These are phyloP conservation scores for Wickerhamomyces pijperi DNA, from an alignment of 805 yeast genomes.

Conservation along the genomic window DNA sequence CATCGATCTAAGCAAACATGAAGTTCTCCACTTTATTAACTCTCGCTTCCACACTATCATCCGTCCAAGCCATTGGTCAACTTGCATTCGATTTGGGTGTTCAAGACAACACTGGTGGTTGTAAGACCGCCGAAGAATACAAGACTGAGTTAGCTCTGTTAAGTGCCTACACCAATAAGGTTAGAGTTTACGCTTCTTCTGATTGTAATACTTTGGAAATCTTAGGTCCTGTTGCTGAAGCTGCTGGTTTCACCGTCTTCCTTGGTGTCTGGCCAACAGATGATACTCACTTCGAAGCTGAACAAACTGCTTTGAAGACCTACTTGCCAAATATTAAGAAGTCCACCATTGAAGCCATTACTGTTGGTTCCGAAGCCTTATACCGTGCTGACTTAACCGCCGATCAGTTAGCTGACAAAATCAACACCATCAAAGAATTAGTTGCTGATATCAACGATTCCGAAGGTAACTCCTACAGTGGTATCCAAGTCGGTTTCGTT, in stretches of 20 bases:
- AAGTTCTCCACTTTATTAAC: slow-evolving; percentile 14
- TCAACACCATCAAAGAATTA: slow-evolving; percentile 48
- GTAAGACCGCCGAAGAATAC: slow-evolving; percentile 68
- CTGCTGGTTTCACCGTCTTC: slow-evolving; percentile 63
- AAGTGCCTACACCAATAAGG: slow-evolving; percentile 45
- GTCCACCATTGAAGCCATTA: slow-evolving; percentile 59
- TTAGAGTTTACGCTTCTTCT: slow-evolving; percentile 87
- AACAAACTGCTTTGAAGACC: slow-evolving; percentile 55
- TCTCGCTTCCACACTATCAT: slow-evolving; percentile 35
- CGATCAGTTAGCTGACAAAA: slow-evolving; percentile 54
- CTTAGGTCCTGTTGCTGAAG: slow-evolving; percentile 80
- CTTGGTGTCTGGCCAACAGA: slow-evolving; percentile 94
- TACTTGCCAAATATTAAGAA: slow-evolving; percentile 68
- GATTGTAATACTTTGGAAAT: slow-evolving; percentile 83
- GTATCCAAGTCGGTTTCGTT: slow-evolving; percentile 79
- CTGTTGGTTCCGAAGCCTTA: slow-evolving; percentile 93
- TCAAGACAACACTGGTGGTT: slow-evolving; percentile 57
- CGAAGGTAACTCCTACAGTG: slow-evolving; percentile 66
- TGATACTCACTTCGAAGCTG: slow-evolving; percentile 62
- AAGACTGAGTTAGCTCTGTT: slow-evolving; percentile 53
- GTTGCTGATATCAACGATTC: slow-evolving; percentile 59
- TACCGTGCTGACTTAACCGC: slow-evolving; percentile 86
- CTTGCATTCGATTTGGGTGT: slow-evolving; percentile 86
- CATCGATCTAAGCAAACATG: slow-evolving; percentile 7
- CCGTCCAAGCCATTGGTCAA: slow-evolving; percentile 51